Evolutionary conservation across 2,329 filamentous ascomycete genomes (phyloP), one percentile per base, ranked within the genome.

Genomic region (Albophoma yamanashiensis): DNA sequence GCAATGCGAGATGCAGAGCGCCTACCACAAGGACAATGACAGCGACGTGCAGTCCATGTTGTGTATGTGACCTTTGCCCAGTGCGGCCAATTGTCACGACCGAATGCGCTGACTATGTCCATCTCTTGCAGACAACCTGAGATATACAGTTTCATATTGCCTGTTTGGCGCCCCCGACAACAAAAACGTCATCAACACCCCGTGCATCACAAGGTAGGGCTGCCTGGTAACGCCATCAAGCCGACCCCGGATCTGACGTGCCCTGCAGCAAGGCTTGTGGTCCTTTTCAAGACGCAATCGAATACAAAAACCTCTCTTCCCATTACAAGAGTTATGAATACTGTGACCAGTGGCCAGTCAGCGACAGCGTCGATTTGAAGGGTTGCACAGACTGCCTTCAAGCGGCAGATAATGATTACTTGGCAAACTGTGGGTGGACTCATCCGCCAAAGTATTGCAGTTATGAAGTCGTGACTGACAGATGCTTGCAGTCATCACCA

Each of bases 141-240:
- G 84, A 67, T 86, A 79, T 65, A 76, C 82, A 7, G 64, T 80
- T 1, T 80, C 79, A 1, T 78, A 79, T 65, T 88, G 85, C 65
- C 65, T 87, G 0, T 87, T 78, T 61, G 80, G 79, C 2, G 68
- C 71, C 7, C 78, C 78, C 0, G 70, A 75, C 38, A 78, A 81
- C 59, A 65, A 74, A 1, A 64, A 76, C 14, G 67, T 74, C 14
- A 69, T 69, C 2, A 70, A 74, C 59, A 79, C 71, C 14, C 82
- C 79, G 11, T 82, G 84, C 64, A 71, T 78, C 15, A 86, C 81
- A 50, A 75, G 72, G 83, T 85, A n/a, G n/a, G n/a, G n/a, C n/a
- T n/a, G n/a, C n/a, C n/a, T n/a, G n/a, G n/a, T n/a, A n/a, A n/a
- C n/a, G n/a, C n/a, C n/a, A n/a, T n/a, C n/a, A n/a, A n/a, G n/a